Evolutionary conservation across 75 land plant genomes (phyloP), one percentile per base, ranked within the genome.

Genomic region (Pinus albicaulis): DNA sequence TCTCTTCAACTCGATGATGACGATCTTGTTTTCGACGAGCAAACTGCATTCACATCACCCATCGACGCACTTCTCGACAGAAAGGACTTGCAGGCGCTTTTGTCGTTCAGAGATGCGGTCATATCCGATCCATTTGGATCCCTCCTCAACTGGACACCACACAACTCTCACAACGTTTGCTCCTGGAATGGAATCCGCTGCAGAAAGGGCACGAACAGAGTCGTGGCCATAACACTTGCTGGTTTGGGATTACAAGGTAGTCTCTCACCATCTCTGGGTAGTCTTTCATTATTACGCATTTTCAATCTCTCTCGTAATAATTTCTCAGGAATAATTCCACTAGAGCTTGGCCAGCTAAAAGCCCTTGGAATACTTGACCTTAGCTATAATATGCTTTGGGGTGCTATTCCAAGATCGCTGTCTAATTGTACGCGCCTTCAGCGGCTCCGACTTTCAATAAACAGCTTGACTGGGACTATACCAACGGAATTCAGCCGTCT

Each of bases 261-360:
- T 3, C 76, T 92, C 0, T 86, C 98, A 7, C 59, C 78, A 8
- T 65, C 90, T 10, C 80, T 94, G 63, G 76, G 83, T 22, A 53
- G 63, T 5, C 73, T 87, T 12, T 19, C 68, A 14, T 12, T 66
- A 71, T 89, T 95, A 55, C 70, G 74, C 63, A 64, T 56, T 68
- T 88, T 95, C 71, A 92, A 90, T 75, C 85, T 95, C 44, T 92
- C 98, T 10, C 53, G 82, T 24, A 95, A 95, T 80, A 52, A 62
- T 57, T 82, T 95, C n/a, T 73, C 81, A 6, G 98, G 98, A 36
- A 72, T 80, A 68, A 89, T 95, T 48, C 98, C 98, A 70, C 38
- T 84, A 4, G 63, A 59, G 41, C 78, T 94, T 4, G 76, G 78
- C 0, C 77, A 76, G 28, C 88, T 93, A 31, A 59, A 80, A n/a